Evolutionary conservation across 164 flowering plant species (phyloP).

Genomic region (Dillenia suffruticosa): DNA sequence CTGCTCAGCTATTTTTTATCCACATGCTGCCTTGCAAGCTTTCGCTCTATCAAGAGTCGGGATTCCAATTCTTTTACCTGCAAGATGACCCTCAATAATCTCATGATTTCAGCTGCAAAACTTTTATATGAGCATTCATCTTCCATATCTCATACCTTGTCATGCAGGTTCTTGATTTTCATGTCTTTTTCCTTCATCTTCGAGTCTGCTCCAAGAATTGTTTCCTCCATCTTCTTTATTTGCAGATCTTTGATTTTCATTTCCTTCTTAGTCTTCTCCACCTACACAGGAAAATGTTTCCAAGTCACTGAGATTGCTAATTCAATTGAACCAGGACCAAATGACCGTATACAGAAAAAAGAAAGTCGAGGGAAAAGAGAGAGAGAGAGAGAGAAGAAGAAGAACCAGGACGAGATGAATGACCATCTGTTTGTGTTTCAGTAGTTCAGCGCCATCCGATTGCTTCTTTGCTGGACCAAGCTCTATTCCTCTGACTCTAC

Average conservation of each 20-base stretch:
- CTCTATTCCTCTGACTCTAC: conserved; percentile 93
- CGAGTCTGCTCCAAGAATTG: conserved; percentile 47
- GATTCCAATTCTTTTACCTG: conserved; percentile 91
- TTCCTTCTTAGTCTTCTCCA: conserved; percentile 80
- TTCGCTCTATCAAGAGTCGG: conserved; percentile 82
- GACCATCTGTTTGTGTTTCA: conserved; percentile 72
- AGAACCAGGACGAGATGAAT: neutral
- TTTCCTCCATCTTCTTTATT: conserved; percentile 81
- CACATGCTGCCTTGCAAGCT: conserved; percentile 81
- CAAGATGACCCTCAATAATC: conserved; percentile 8
- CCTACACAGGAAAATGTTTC: conserved; percentile 30
- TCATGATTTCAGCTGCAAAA: no score
- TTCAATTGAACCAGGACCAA: no score
- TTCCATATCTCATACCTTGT: conserved; percentile 51
- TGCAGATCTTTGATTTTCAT: conserved; percentile 67
- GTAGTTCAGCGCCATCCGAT: conserved; percentile 57
- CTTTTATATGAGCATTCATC: neutral
- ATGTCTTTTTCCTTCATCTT: conserved; percentile 73
- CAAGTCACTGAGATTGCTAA: neutral
- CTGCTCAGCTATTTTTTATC: conserved; percentile 78
- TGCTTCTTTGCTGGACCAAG: conserved; percentile 94
- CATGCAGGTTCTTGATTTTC: conserved; percentile 68
- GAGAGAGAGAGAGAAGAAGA: neutral
- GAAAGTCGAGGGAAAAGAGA: neutral
- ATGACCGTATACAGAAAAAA: neutral